phyloP scores from a whole-genome alignment of 768 basidiomycete genomes.

The Suillus clintonianus region DNA sequence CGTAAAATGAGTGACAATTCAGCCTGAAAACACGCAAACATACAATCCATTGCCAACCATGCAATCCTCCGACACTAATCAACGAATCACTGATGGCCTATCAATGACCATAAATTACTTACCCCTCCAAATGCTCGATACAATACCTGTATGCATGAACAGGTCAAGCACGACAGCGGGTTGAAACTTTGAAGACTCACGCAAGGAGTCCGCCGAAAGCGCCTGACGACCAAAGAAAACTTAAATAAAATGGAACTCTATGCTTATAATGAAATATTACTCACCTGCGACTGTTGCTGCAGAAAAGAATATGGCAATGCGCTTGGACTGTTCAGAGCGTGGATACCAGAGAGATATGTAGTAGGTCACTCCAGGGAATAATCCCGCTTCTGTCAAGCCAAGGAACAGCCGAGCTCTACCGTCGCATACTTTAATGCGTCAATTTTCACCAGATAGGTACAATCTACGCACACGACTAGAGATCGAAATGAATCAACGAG shows the following conservation, averaged over 20 bases:
- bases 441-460: background rate
- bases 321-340: constrained; percentile 53
- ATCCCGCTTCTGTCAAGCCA: constrained; percentile 49
- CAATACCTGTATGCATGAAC: constrained; percentile 28
- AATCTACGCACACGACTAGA: constrained; percentile 30
- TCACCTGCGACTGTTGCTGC: constrained; percentile 57
- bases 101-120: constrained; percentile 8
- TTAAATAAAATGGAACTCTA: background rate
- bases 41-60: constrained; percentile 42
- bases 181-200: constrained; percentile 24
- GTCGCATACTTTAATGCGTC: background rate
- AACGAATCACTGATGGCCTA: background rate
- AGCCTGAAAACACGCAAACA: constrained; percentile 8
- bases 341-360: constrained; percentile 63
- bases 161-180: background rate
- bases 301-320: constrained; percentile 65
- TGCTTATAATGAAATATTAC: background rate
- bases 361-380: constrained; percentile 44
- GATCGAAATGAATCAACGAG: constrained; percentile 35
- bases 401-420: constrained; percentile 43
- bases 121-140: constrained; percentile 36
- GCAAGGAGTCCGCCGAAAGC: constrained; percentile 52
- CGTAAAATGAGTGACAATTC: constrained; percentile 7
- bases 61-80: constrained; percentile 25
- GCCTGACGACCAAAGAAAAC: constrained; percentile 20